phyloP scores from a whole-genome alignment of 2,329 filamentous ascomycete genomes.

The Trichoderma brevicompactum region DNA sequence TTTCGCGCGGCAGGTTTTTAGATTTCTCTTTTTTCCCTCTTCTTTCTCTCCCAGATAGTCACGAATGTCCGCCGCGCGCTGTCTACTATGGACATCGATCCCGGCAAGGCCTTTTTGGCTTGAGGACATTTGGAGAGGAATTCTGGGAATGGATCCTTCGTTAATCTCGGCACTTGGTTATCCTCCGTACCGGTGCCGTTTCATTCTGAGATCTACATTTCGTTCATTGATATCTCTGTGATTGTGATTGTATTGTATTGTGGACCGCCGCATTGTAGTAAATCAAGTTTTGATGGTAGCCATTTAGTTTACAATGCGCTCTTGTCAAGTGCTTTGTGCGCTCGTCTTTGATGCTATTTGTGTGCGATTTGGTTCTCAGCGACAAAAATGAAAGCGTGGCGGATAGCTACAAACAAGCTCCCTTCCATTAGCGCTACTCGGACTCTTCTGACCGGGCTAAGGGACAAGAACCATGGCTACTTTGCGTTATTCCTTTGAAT shows the following conservation, averaged over 20 bases:
- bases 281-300: background rate
- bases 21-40: slow-evolving; percentile 31
- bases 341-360: background rate
- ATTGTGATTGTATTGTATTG: background rate
- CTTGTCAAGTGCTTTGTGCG: background rate
- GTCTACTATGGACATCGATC: slow-evolving; percentile 39
- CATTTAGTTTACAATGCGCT: background rate
- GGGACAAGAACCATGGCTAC: too few species aligned
- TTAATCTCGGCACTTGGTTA: slow-evolving; percentile 60
- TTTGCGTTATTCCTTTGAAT: too few species aligned
- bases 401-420: background rate
- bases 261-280: background rate
- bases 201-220: slow-evolving; percentile 64
- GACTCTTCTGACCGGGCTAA: background rate
- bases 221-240: background rate
- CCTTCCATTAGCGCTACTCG: too few species aligned
- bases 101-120: slow-evolving; percentile 44
- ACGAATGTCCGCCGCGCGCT: slow-evolving; percentile 51
- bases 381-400: background rate
- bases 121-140: slow-evolving; percentile 52
- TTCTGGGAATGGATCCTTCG: slow-evolving; percentile 53
- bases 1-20: slow-evolving; percentile 20
- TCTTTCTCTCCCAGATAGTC: slow-evolving; percentile 55
- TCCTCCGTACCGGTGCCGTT: slow-evolving; percentile 56
- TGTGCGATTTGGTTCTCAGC: background rate